These are phyloP conservation scores for Fusarium clavum DNA, from an alignment of 2,329 filamentous ascomycete species.

Conservation along the genomic window DNA sequence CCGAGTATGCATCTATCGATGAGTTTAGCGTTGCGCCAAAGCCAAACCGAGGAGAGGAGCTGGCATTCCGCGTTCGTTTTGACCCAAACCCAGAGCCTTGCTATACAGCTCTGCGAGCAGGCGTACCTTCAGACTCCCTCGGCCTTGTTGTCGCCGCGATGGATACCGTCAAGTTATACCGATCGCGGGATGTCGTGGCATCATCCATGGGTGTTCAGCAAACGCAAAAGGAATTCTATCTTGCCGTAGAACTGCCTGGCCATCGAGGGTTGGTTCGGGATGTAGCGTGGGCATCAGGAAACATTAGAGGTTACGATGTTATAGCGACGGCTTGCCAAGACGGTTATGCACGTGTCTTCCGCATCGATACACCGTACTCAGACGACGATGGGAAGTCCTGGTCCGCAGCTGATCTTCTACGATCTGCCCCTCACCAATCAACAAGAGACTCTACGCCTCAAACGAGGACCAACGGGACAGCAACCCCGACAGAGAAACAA, in stretches of 20 bases:
- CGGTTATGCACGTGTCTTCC: conserved; percentile 88
- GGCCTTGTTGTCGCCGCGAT: conserved; percentile 88
- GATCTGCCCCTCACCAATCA: conserved; percentile 47
- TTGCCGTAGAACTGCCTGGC: conserved; percentile 79
- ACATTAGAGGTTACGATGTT: conserved; percentile 88
- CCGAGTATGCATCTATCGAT: conserved; percentile 80
- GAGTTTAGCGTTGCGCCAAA: conserved; percentile 78
- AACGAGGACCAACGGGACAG: conserved; percentile 48
- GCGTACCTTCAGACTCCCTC: conserved; percentile 82
- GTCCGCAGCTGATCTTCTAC: conserved; percentile 60
- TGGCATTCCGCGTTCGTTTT: conserved; percentile 86
- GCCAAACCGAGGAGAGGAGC: conserved; percentile 84
- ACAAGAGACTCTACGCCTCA: conserved; percentile 47
- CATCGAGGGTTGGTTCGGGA: conserved; percentile 85
- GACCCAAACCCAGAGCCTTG: conserved; percentile 88
- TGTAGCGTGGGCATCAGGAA: conserved; percentile 91
- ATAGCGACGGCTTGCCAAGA: conserved; percentile 95
- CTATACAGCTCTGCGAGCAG: conserved; percentile 80
- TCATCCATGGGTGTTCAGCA: conserved; percentile 62
- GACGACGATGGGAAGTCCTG: conserved; percentile 62
- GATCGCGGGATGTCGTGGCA: conserved; percentile 72
- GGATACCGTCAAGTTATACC: conserved; percentile 84
- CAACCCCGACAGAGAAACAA: conserved; percentile 34
- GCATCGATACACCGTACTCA: conserved; percentile 71
- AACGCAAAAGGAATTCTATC: conserved; percentile 83